A percentile compares a stretch with the other conserved stretches of the same genome.
These are phyloP conservation scores for Pinus albicaulis DNA, from an alignment of 75 land plant species.

Conservation along the genomic window DNA sequence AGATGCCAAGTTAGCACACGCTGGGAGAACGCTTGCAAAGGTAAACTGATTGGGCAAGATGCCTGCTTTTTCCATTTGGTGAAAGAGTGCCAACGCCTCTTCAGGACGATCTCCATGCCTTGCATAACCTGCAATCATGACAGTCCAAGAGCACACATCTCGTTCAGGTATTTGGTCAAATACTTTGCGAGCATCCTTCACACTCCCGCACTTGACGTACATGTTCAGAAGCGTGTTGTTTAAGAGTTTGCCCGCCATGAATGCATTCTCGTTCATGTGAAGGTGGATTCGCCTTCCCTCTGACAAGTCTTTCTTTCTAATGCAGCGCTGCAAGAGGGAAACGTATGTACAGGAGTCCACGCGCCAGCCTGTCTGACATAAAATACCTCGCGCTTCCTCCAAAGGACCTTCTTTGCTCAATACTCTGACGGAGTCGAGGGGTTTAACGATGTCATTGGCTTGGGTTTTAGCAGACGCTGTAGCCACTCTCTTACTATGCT, in stretches of 20 bases:
- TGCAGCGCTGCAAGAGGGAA: neutral
- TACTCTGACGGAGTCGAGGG: neutral
- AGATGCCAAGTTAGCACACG: neutral
- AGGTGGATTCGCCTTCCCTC: neutral
- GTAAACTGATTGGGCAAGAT: constrained; percentile 5
- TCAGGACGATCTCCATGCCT: neutral
- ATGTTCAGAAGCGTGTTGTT: constrained; percentile 15
- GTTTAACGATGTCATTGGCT: too few relatives aligned
- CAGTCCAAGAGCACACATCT: constrained; percentile 13
- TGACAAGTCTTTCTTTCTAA: neutral
- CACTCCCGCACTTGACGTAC: constrained; percentile 21
- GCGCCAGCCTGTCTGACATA: neutral
- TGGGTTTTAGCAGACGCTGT: too few relatives aligned
- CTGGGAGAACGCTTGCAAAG: neutral
- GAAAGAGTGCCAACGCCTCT: constrained; percentile 12
- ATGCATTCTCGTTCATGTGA: neutral
- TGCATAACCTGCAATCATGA: constrained; percentile 14
- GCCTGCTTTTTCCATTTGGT: constrained; percentile 10
- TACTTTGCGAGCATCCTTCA: constrained; percentile 11
- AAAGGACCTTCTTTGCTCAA: neutral
- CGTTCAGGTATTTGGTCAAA: constrained; percentile 14
- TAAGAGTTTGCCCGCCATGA: neutral
- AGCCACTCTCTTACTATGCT: too few relatives aligned
- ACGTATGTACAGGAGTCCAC: constrained; percentile 1
- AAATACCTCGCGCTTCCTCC: neutral